phyloP scores from a whole-genome alignment of 306 rosid genomes.

The Pyrus pyrifolia region DNA sequence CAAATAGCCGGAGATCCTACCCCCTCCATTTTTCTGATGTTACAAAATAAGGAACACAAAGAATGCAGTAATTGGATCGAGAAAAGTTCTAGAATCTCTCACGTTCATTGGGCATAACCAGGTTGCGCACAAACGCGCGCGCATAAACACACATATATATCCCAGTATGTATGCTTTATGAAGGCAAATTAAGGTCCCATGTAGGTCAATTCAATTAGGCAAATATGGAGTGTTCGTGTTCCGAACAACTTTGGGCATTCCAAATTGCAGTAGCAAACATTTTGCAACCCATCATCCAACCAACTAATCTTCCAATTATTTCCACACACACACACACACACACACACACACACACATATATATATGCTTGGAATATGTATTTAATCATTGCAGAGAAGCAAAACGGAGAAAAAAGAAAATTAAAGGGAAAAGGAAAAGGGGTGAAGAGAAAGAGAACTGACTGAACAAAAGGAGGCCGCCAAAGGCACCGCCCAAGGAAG shows the following conservation, averaged over 20 bases:
- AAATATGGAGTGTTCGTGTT: not conserved
- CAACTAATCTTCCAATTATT: not conserved
- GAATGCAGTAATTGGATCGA: not conserved
- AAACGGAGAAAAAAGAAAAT: not conserved
- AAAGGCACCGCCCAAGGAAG: conserved; percentile 45
- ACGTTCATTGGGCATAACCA: not conserved
- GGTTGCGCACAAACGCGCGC: no score
- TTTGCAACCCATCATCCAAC: not conserved
- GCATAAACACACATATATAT: no score
- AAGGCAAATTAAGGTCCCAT: not conserved
- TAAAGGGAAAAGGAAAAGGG: not conserved
- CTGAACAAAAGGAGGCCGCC: conserved; percentile 48
- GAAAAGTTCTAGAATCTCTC: not conserved
- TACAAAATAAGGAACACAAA: not conserved
- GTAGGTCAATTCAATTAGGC: not conserved
- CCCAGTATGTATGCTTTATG: not conserved
- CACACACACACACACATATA: no score
- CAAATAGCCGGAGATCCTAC: not conserved
- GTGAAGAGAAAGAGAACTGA: conserved; percentile 7
- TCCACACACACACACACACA: no score
- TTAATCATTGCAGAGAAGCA: not conserved
- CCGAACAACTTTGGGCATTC: not conserved
- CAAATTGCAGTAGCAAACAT: not conserved
- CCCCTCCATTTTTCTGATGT: not conserved
- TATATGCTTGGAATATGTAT: no score